Conservation (phyloP, 108 stramenopile species). For the Fistulifera pelliculosa region DNA sequence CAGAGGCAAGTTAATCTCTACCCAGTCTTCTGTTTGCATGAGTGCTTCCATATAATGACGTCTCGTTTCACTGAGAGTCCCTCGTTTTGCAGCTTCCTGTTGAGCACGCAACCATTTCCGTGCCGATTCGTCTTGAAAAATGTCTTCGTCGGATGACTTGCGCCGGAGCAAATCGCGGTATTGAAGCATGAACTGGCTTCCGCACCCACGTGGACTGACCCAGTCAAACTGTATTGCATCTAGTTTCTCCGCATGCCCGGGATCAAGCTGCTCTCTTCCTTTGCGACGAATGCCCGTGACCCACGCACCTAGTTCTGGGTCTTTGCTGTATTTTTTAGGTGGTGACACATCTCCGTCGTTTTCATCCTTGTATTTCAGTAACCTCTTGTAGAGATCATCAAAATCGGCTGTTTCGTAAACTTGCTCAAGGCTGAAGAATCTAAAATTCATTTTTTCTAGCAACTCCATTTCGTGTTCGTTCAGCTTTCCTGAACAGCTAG, state of each 20-base stretch:
- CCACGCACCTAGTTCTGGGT: slow-evolving; percentile 81
- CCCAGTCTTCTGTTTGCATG: too few relatives aligned
- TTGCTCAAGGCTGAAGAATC: slow-evolving; percentile 63
- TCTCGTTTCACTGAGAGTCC: slow-evolving; percentile 55
- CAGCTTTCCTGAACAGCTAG: slow-evolving; percentile 63
- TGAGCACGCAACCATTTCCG: slow-evolving; percentile 50
- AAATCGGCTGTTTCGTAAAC: slow-evolving; percentile 69
- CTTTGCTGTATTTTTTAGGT: slow-evolving; percentile 70
- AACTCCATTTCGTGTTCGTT: slow-evolving; percentile 33
- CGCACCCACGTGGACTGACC: slow-evolving; percentile 61
- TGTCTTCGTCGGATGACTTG: slow-evolving; percentile 18
- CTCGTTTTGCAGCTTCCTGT: slow-evolving; percentile 36
- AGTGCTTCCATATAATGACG: slow-evolving; percentile 45
- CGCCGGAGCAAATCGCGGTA: slow-evolving; percentile 35
- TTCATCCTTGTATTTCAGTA: slow-evolving; percentile 43
- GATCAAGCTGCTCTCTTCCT: slow-evolving; percentile 25
- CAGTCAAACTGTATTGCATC: slow-evolving; percentile 60
- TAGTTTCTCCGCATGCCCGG: slow-evolving; percentile 40
- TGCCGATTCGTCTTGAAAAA: slow-evolving; percentile 18
- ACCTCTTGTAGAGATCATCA: slow-evolving; percentile 42
- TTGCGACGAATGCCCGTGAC: slow-evolving; percentile 72
- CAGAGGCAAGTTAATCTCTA: too few relatives aligned
- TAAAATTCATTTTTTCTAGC: slow-evolving; percentile 50
- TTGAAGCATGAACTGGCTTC: slow-evolving; percentile 61
- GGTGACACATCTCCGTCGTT: slow-evolving; percentile 26